A percentile compares a stretch with the other conserved stretches of the same genome.
These are phyloP conservation scores for Metschnikowia colocasiae DNA, from an alignment of 805 yeast species.

Conservation along the genomic window DNA sequence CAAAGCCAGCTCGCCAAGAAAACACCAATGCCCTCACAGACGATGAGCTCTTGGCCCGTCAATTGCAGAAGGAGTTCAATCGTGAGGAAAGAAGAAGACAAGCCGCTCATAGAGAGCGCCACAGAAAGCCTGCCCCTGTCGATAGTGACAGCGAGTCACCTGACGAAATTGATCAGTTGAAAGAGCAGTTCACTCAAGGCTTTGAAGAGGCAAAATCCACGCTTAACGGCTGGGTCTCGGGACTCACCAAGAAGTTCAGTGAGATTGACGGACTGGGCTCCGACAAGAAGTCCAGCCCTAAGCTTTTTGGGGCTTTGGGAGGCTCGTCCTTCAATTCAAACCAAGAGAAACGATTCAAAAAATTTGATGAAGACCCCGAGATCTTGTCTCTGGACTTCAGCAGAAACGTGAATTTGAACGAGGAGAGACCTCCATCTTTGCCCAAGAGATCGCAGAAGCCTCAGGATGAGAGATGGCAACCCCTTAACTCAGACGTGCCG, in stretches of 20 bases:
- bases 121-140: conserved; percentile 17
- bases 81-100: conserved; percentile 37
- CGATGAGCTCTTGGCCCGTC: conserved; percentile 82
- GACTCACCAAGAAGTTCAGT: conserved; percentile 50
- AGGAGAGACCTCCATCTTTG: conserved; percentile 24
- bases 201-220: conserved; percentile 76
- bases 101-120: conserved; percentile 13
- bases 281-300: conserved; percentile 22
- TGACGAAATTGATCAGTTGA: conserved; percentile 61
- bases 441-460: conserved; percentile 18
- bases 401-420: conserved; percentile 40
- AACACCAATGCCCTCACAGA: conserved; percentile 37
- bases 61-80: conserved; percentile 65
- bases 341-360: conserved; percentile 23
- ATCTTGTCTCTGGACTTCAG: conserved; percentile 50
- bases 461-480: conserved; percentile 32
- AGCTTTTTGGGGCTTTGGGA: conserved; percentile 45
- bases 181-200: conserved; percentile 66
- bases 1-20: conserved; percentile 6
- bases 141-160: conserved; percentile 40
- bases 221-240: conserved; percentile 75
- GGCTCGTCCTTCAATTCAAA: conserved; percentile 36
- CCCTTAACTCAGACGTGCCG: conserved; percentile 36
- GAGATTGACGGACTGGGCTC: conserved; percentile 10
- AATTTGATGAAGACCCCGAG: conserved; percentile 53